These are phyloP conservation scores for Ganoderma leucocontextum DNA, from an alignment of 1,284 basidiomycete species.

Conservation along the genomic window DNA sequence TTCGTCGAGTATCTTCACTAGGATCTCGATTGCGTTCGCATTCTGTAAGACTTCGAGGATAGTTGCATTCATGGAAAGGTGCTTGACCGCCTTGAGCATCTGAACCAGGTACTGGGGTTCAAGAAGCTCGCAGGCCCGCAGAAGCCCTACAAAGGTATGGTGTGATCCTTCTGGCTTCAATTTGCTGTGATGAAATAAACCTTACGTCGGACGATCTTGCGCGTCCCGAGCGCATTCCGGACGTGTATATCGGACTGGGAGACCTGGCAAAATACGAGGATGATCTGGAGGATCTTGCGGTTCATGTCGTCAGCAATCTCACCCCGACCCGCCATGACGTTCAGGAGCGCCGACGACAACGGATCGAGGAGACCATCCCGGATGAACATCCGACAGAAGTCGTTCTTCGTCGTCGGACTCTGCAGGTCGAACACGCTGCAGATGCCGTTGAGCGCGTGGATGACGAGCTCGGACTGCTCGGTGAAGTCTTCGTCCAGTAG, in stretches of 20 bases:
- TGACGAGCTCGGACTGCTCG: slow-evolving; percentile 89
- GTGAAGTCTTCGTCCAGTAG: slow-evolving; percentile 96
- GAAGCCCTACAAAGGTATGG: slow-evolving; percentile 60
- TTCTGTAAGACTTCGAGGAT: slow-evolving; percentile 95
- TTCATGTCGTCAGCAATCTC: slow-evolving; percentile 79
- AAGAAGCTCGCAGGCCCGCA: slow-evolving; percentile 85
- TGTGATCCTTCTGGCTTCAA: not conserved
- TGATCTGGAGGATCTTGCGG: slow-evolving; percentile 88
- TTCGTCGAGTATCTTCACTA: slow-evolving; percentile 86
- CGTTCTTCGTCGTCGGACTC: slow-evolving; percentile 95
- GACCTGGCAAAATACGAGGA: slow-evolving; percentile 94
- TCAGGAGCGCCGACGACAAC: slow-evolving; percentile 87
- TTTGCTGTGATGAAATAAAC: slow-evolving; percentile 28
- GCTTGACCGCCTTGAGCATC: slow-evolving; percentile 95
- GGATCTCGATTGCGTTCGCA: slow-evolving; percentile 92
- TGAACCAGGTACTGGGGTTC: slow-evolving; percentile 87
- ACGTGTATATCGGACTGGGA: slow-evolving; percentile 95
- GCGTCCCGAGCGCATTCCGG: slow-evolving; percentile 87
- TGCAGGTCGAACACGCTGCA: slow-evolving; percentile 95
- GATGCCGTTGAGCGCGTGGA: slow-evolving; percentile 94
- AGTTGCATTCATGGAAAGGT: slow-evolving; percentile 91
- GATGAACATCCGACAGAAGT: slow-evolving; percentile 98
- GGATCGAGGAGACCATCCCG: slow-evolving; percentile 95
- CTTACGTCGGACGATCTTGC: slow-evolving; percentile 90
- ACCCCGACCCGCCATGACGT: slow-evolving; percentile 83